These are phyloP conservation scores for Alectoria sarmentosa DNA, from an alignment of 495 filamentous ascomycete species.

Conservation along the genomic window DNA sequence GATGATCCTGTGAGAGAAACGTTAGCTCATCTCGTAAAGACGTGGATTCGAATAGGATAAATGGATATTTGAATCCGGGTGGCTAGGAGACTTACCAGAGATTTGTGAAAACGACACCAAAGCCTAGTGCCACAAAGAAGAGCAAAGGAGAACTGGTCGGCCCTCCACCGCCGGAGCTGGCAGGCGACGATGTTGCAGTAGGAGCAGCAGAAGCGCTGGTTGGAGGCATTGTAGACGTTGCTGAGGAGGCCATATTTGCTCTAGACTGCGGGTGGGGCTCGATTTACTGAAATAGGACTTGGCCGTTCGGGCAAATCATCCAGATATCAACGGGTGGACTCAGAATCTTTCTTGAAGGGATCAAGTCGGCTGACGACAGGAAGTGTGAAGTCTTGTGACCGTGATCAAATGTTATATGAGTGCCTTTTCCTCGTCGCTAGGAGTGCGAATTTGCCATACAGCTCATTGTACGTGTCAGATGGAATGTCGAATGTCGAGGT, in stretches of 20 bases:
- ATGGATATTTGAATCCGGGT: background rate
- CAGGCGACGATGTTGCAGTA: background rate
- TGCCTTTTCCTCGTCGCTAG: background rate
- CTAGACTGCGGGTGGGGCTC: background rate
- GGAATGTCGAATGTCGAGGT: background rate
- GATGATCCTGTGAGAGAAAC: slow-evolving; percentile 71
- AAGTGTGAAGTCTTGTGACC: background rate
- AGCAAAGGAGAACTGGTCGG: slow-evolving; percentile 86
- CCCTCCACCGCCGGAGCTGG: slow-evolving; percentile 28
- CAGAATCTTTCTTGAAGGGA: background rate
- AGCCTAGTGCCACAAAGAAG: slow-evolving; percentile 95
- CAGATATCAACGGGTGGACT: background rate
- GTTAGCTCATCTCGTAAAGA: background rate
- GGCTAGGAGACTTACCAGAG: slow-evolving; percentile 61
- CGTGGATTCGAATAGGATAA: background rate
- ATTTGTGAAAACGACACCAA: slow-evolving; percentile 98
- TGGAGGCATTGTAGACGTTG: background rate
- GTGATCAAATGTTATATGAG: background rate
- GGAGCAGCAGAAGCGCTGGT: background rate
- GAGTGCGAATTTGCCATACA: background rate
- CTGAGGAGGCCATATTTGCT: slow-evolving; percentile 5
- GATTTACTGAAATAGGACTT: background rate
- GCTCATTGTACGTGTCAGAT: background rate
- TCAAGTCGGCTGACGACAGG: background rate
- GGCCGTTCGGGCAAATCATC: background rate